Base-by-base conservation (phyloP, 805 yeast species). In the Cephaloascus albidus region DNA sequence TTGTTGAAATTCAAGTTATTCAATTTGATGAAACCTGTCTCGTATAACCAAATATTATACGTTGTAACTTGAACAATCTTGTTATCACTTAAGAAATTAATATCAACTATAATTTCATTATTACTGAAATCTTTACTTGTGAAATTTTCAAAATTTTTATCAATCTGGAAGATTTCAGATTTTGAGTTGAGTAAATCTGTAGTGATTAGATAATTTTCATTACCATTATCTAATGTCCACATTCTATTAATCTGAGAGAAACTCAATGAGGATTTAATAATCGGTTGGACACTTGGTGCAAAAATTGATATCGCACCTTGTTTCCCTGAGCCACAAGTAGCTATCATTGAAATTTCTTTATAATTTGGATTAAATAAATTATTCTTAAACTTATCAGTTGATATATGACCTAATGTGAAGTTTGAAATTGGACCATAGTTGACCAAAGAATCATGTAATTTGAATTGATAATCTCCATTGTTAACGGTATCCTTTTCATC, bases 341-440 rank as follows among this genome's bases (percentile, higher is more conserved):
- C 76, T 4, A 86, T 72, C 3, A 87, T 72, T 4, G 86, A 82
- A 15, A 72, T 62, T 50, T 84, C 93, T 36, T 72, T 66, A 44
- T 57, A 64, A 45, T 78, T 81, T 2, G 95, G 90, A 52, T 84
- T 84, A 1, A 74, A 63, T 20, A 83, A 65, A 36, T 87, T 85
- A 40, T 79, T 74, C 10, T 74, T 63, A 40, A 67, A 70, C 35
- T 63, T 62, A 15, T 76, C 78, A 1, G 74, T 66, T 0, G 83
- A 70, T 20, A 73, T 65, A 37, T 68, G 66, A 0, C 89, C 96
- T 27, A 80, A 48, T 0, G 88, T 70, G 45, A 88, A 70, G 33
- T 78, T 75, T 2, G 84, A 67, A 10, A 84, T 63, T 0, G 96
- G 95, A 0, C 96, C 96, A 46, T 73, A 66, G 49, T 80, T 84